Percentiles rank a stretch among this genome's conserved stretches.
These are phyloP conservation scores for Citrus hindsii DNA, from an alignment of 345 rosid species.

Conservation along the genomic window DNA sequence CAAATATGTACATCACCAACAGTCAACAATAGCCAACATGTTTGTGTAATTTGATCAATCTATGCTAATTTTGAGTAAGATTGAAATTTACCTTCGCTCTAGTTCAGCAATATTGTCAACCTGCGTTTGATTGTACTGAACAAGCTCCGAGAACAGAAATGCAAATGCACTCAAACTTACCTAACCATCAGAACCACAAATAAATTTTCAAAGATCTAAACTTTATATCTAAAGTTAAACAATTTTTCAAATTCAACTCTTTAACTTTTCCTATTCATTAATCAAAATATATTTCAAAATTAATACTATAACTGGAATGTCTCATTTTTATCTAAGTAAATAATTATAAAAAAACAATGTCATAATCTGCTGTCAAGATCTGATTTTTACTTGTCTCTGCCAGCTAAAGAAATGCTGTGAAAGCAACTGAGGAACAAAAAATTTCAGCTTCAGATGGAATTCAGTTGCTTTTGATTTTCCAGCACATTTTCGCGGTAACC, in stretches of 20 bases:
- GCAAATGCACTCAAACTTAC: constrained; percentile 60
- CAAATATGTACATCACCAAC: not conserved
- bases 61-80: not conserved
- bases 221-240: not conserved
- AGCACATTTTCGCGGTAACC: constrained; percentile 3
- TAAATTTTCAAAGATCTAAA: not conserved
- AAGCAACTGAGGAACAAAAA: not conserved
- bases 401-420: not conserved
- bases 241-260: not conserved
- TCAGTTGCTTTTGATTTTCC: not conserved
- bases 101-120: constrained; percentile 95
- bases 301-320: not conserved
- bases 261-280: not conserved
- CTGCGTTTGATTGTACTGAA: constrained; percentile 95
- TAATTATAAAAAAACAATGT: not conserved
- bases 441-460: not conserved
- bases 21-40: not conserved
- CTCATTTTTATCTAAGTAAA: not conserved
- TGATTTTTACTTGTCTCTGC: not conserved
- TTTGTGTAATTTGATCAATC: too few species aligned
- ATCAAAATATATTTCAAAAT: not conserved
- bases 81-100: constrained; percentile 68
- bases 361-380: not conserved
- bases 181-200: constrained; percentile 23
- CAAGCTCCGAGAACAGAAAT: constrained; percentile 76